A percentile compares a stretch with the other conserved stretches of the same genome.
These are phyloP conservation scores for Nigrograna mackinnonii DNA, from an alignment of 2,329 filamentous ascomycete genomes.

Conservation along the genomic window DNA sequence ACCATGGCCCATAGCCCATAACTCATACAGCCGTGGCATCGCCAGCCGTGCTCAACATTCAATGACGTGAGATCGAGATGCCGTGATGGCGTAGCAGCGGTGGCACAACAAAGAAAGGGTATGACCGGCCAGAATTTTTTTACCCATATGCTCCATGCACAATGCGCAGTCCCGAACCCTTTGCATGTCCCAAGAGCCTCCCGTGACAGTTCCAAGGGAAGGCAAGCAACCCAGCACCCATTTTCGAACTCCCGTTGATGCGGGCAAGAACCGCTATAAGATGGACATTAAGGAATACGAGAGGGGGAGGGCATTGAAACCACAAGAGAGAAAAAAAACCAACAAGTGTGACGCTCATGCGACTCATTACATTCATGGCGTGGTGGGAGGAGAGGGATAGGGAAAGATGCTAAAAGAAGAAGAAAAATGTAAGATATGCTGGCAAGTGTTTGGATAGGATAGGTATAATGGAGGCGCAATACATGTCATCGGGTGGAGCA, in stretches of 20 bases:
- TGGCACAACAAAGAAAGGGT: constrained; percentile 28
- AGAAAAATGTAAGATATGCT: no score
- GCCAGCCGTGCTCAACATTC: constrained; percentile 11
- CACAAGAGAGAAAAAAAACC: constrained; percentile 9
- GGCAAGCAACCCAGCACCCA: constrained; percentile 23
- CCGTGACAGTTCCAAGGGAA: constrained; percentile 8
- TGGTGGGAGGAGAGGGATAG: constrained; percentile 15
- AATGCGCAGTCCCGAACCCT: constrained; percentile 22
- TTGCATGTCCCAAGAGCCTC: constrained; percentile 11
- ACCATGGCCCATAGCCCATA: constrained; percentile 12
- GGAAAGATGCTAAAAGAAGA: no score
- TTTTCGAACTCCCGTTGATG: constrained; percentile 21
- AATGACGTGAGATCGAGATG: no score
- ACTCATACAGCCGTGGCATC: constrained; percentile 28
- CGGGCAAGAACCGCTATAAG: constrained; percentile 10
- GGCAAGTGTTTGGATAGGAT: no score
- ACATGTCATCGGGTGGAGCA: no score
- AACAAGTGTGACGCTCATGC: constrained; percentile 23
- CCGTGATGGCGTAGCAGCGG: constrained; percentile 10
- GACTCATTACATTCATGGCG: constrained; percentile 27
- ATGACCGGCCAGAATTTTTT: constrained; percentile 24
- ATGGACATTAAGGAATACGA: constrained; percentile 12
- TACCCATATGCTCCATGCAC: constrained; percentile 35
- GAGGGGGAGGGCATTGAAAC: constrained; percentile 16
- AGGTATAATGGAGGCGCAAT: no score